Percentiles rank a stretch among this genome's conserved stretches.
These are phyloP conservation scores for Diaporthe citrichinensis DNA, from an alignment of 2,329 filamentous ascomycete genomes.

Conservation along the genomic window DNA sequence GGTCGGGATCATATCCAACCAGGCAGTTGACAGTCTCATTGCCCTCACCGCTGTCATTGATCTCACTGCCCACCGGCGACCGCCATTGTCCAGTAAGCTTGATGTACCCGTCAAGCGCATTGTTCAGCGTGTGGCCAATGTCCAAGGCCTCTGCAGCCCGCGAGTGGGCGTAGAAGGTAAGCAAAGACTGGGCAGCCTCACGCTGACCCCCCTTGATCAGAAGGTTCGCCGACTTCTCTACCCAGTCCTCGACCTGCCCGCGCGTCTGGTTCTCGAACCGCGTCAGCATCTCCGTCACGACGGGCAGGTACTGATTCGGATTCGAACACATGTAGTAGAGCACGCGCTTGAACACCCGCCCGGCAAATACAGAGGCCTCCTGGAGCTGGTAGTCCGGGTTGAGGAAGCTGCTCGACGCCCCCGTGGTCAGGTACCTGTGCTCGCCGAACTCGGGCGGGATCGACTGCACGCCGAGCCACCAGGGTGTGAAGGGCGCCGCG, in stretches of 20 bases:
- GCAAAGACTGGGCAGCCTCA: slow-evolving; percentile 1
- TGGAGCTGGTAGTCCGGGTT: slow-evolving; percentile 22
- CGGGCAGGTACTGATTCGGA: slow-evolving; percentile 11
- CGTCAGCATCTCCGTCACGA: slow-evolving; percentile 24
- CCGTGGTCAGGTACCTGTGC: slow-evolving; percentile 21
- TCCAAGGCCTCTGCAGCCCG: not conserved
- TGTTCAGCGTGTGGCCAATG: not conserved
- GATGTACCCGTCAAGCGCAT: slow-evolving; percentile 22
- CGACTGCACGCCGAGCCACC: slow-evolving; percentile 19
- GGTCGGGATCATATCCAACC: slow-evolving; percentile 10
- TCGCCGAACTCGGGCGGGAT: slow-evolving; percentile 27
- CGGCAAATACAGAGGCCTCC: slow-evolving; percentile 15
- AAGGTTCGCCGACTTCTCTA: slow-evolving; percentile 6
- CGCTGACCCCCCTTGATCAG: not conserved
- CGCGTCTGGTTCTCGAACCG: slow-evolving; percentile 7
- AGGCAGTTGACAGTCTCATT: slow-evolving; percentile 22
- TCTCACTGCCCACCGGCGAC: slow-evolving; percentile 7
- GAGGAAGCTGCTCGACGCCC: slow-evolving; percentile 24
- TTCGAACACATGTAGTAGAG: slow-evolving; percentile 26
- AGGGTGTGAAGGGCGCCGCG: slow-evolving; percentile 7
- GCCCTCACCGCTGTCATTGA: slow-evolving; percentile 8
- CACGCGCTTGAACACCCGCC: slow-evolving; percentile 14
- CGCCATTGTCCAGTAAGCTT: slow-evolving; percentile 22
- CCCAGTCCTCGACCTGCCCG: not conserved
- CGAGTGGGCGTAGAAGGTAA: slow-evolving; percentile 13